phyloP scores from a whole-genome alignment of 306 rosid species.

The Purshia tridentata region DNA sequence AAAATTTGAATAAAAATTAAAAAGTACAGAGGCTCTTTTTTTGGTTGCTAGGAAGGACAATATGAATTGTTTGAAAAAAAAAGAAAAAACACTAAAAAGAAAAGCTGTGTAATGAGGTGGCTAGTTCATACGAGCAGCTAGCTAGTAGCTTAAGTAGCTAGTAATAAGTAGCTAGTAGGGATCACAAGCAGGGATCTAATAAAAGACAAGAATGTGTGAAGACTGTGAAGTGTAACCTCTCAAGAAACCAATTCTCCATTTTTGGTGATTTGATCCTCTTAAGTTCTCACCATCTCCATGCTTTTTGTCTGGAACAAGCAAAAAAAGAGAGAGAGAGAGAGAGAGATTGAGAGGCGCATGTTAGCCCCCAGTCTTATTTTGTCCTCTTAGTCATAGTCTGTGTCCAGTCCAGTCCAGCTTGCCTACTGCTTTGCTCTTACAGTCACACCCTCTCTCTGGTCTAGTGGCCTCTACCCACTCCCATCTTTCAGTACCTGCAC shows the following conservation, averaged over 20 bases:
- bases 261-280: not conserved
- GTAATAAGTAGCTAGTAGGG: too few relatives aligned
- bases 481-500: constrained; percentile 19
- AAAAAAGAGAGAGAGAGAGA: not conserved
- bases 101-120: too few relatives aligned
- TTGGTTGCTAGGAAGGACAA: too few relatives aligned
- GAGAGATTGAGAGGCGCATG: not conserved
- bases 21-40: too few relatives aligned
- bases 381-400: not conserved
- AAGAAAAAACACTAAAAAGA: too few relatives aligned
- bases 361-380: not conserved
- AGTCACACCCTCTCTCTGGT: not conserved
- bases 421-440: not conserved
- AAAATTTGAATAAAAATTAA: too few relatives aligned
- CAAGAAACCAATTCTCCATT: not conserved
- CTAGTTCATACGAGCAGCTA: too few relatives aligned
- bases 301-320: constrained; percentile 7
- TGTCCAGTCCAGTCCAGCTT: not conserved
- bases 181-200: not conserved
- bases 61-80: too few relatives aligned
- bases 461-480: not conserved
- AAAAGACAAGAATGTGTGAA: not conserved
- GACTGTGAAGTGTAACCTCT: not conserved
- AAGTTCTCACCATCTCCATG: constrained; percentile 5
- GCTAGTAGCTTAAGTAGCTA: too few relatives aligned